Percentiles rank a stretch among this genome's conserved stretches.
These are phyloP conservation scores for Bruguiera sexangula DNA, from an alignment of 345 rosid genomes.

Conservation along the genomic window DNA sequence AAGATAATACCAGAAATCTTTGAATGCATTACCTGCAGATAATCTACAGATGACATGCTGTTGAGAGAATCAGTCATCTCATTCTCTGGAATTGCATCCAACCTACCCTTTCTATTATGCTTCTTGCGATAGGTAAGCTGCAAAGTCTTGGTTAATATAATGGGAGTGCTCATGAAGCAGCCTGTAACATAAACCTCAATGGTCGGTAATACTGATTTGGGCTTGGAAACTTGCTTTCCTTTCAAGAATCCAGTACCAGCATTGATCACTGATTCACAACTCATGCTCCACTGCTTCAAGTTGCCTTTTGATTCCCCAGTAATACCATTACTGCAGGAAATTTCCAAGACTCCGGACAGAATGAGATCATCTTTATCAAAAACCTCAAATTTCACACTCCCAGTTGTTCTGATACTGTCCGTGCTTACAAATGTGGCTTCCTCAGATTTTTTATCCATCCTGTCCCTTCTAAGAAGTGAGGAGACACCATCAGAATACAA, in stretches of 20 bases:
- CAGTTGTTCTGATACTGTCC: constrained; percentile 66
- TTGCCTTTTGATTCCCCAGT: constrained; percentile 53
- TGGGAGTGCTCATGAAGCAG: constrained; percentile 66
- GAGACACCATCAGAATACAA: constrained; percentile 56
- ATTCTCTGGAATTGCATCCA: constrained; percentile 79
- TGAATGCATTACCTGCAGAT: constrained; percentile 52
- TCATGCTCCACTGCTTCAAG: constrained; percentile 64
- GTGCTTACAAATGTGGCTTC: constrained; percentile 92
- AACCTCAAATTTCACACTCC: constrained; percentile 83
- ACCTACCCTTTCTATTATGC: constrained; percentile 45
- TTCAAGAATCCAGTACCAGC: constrained; percentile 60
- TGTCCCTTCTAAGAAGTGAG: constrained; percentile 69
- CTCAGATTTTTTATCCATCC: constrained; percentile 72
- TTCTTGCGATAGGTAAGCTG: constrained; percentile 66
- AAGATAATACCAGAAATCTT: background rate
- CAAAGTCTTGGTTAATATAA: constrained; percentile 75
- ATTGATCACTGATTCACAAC: constrained; percentile 57
- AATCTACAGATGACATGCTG: constrained; percentile 37
- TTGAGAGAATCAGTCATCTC: constrained; percentile 49
- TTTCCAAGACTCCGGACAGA: constrained; percentile 74
- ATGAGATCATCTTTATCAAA: constrained; percentile 52
- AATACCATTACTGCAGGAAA: constrained; percentile 51
- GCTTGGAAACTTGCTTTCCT: constrained; percentile 48
- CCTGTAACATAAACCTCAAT: constrained; percentile 89
- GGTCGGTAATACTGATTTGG: constrained; percentile 47